Percentiles rank a stretch among this genome's conserved stretches.
Conservation (phyloP, 1,284 basidiomycete genomes). For the Ustilago vetiveriae region DNA sequence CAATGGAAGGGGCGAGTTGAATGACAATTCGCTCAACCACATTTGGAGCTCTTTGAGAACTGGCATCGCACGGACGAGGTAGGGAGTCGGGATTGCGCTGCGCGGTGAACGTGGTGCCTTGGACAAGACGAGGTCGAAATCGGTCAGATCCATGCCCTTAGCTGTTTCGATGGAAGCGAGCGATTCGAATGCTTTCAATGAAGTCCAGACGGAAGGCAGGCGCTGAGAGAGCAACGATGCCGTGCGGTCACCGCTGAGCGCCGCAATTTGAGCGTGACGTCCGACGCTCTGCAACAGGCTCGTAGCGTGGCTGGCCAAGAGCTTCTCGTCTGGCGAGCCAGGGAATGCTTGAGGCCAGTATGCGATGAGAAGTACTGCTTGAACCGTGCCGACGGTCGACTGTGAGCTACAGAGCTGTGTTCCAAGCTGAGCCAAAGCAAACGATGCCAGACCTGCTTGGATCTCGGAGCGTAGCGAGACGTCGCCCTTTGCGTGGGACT, state of each 20-base stretch:
- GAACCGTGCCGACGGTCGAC: constrained; percentile 27
- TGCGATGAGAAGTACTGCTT: constrained; percentile 39
- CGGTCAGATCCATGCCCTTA: constrained; percentile 35
- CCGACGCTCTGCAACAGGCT: constrained; percentile 24
- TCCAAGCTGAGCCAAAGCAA: constrained; percentile 23
- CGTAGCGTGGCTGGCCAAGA: constrained; percentile 20
- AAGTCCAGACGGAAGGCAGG: constrained; percentile 24
- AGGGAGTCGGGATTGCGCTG: constrained; percentile 28
- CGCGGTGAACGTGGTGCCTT: constrained; percentile 26
- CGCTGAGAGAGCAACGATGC: constrained; percentile 17
- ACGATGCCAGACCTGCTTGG: constrained; percentile 18
- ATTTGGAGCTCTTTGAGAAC: constrained; percentile 35
- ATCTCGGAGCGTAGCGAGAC: constrained; percentile 14
- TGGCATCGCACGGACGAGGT: constrained; percentile 18
- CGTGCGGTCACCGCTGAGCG: constrained; percentile 10
- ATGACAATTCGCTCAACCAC: constrained; percentile 30
- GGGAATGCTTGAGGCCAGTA: constrained; percentile 46
- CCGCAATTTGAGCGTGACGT: background rate
- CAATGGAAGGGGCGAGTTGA: constrained; percentile 22
- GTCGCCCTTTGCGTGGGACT: constrained; percentile 19
- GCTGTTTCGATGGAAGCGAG: constrained; percentile 34
- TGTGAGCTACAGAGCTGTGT: constrained; percentile 14
- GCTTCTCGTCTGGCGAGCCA: constrained; percentile 33
- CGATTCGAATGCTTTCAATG: constrained; percentile 27
- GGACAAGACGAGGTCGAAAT: constrained; percentile 30